Base-by-base conservation (phyloP, 257 asterid genomes). In the Leptodermis oblonga region DNA sequence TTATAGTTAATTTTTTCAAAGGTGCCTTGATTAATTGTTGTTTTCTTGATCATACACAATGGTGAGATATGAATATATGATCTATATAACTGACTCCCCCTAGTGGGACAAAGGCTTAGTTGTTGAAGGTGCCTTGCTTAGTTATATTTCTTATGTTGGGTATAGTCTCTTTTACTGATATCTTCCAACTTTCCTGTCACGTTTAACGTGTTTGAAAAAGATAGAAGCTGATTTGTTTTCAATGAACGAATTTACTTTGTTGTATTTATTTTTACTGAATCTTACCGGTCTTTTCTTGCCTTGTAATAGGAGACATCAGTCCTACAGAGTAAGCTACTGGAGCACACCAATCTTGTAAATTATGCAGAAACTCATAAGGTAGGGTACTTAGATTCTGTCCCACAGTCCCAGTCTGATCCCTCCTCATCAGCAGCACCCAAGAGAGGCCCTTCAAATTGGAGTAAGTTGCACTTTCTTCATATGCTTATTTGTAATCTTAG, bases 231-330 rank as follows among this genome's bases (percentile, higher is more conserved):
- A n/a, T n/a, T n/a, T n/a, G n/a, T n/a, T n/a, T n/a, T n/a, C n/a
- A n/a, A n/a, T n/a, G n/a, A n/a, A n/a, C n/a, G n/a, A n/a, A n/a
- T n/a, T n/a, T n/a, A n/a, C n/a, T n/a, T n/a, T n/a, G 7, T 0
- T 5, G 34, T 14, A 25, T 28, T 51, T n/a, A n/a, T n/a, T n/a
- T n/a, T n/a, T n/a, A 14, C 0, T 5, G 34, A 15, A 25, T 28
- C 52, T 51, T 6, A 22, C 56, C 34, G 45, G 8, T 18, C 51
- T 58, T 11, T 74, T 26, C 48, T 55, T 72, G 59, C 67, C 74
- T 76, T 37, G 65, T 53, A 51, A 71, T 74, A 93, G 99, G 99
- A 93, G 65, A 85, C 94, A 59, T 93, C 99, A 25, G 81, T 86
- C 78, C 83, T 93, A 34, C 83, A 85, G 72, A 79, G 88, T 86